phyloP scores from a whole-genome alignment of 352 stramenopile species.

The Peronospora belbahrii region DNA sequence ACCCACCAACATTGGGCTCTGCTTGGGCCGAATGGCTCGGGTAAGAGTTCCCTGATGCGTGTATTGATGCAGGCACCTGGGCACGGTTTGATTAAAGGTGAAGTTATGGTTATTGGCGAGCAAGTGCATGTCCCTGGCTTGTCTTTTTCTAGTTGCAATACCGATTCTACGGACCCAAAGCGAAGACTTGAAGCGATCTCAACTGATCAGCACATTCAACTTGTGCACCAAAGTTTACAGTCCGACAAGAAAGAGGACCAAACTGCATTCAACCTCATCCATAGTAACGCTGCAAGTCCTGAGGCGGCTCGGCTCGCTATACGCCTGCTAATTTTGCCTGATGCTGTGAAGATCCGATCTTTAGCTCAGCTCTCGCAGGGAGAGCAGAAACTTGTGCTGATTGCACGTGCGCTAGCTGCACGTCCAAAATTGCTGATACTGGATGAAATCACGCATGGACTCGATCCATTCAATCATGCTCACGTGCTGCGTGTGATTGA shows the following conservation, averaged over 20 bases:
- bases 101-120: slow-evolving; percentile 33
- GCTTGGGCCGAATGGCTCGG: slow-evolving; percentile 61
- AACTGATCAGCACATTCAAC: slow-evolving; percentile 85
- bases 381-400: slow-evolving; percentile 88
- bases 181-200: slow-evolving; percentile 70
- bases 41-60: slow-evolving; percentile 71
- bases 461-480: slow-evolving; percentile 81
- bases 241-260: slow-evolving; percentile 6
- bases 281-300: slow-evolving; percentile 31
- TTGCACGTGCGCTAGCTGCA: slow-evolving; percentile 71
- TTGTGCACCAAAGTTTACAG: slow-evolving; percentile 42
- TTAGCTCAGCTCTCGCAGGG: slow-evolving; percentile 85
- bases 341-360: slow-evolving; percentile 25
- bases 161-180: background rate
- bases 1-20: slow-evolving; percentile 59
- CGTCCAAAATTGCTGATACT: slow-evolving; percentile 80
- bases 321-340: slow-evolving; percentile 30
- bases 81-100: slow-evolving; percentile 37
- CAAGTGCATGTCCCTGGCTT: slow-evolving; percentile 5
- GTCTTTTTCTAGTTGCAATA: too few relatives aligned
- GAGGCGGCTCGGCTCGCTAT: slow-evolving; percentile 29
- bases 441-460: slow-evolving; percentile 88
- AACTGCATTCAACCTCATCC: slow-evolving; percentile 33
- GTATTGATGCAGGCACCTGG: slow-evolving; percentile 56
- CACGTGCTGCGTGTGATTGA: slow-evolving; percentile 74